These are phyloP conservation scores for Lomentospora prolificans DNA, from an alignment of 2,329 filamentous ascomycete species.

Conservation along the genomic window DNA sequence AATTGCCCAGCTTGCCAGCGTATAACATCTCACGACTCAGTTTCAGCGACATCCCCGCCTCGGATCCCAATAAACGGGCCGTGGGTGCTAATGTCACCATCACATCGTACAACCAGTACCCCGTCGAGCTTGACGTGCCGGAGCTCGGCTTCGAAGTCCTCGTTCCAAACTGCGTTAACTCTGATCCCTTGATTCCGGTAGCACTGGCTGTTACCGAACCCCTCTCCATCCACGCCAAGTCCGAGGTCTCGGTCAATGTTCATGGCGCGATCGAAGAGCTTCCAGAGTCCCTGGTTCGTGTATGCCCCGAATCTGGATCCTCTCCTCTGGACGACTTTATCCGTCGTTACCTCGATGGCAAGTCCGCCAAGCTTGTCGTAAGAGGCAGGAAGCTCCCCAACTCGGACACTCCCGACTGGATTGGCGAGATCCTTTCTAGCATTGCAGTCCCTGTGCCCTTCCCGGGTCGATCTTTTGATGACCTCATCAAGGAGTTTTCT, in stretches of 20 bases:
- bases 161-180: slow-evolving; percentile 66
- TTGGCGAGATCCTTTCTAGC: slow-evolving; percentile 68
- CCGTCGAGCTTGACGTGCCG: slow-evolving; percentile 67
- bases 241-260: slow-evolving; percentile 59
- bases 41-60: slow-evolving; percentile 58
- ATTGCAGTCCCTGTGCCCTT: slow-evolving; percentile 79
- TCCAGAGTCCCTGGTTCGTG: slow-evolving; percentile 59
- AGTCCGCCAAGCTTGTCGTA: slow-evolving; percentile 70
- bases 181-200: slow-evolving; percentile 66
- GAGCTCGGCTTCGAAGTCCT: slow-evolving; percentile 75
- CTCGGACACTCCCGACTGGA: slow-evolving; percentile 67
- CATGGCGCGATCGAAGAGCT: slow-evolving; percentile 64
- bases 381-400: slow-evolving; percentile 62
- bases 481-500: slow-evolving; percentile 75
- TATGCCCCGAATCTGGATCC: slow-evolving; percentile 65
- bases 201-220: slow-evolving; percentile 63
- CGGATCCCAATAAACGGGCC: slow-evolving; percentile 42
- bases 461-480: slow-evolving; percentile 67
- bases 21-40: slow-evolving; percentile 77
- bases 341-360: slow-evolving; percentile 70
- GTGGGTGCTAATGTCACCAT: slow-evolving; percentile 76
- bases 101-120: slow-evolving; percentile 64
- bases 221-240: slow-evolving; percentile 57
- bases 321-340: slow-evolving; percentile 82
- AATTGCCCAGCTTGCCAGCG: slow-evolving; percentile 68